phyloP scores from a whole-genome alignment of 2,329 filamentous ascomycete genomes.

The Penicillium glabrum region DNA sequence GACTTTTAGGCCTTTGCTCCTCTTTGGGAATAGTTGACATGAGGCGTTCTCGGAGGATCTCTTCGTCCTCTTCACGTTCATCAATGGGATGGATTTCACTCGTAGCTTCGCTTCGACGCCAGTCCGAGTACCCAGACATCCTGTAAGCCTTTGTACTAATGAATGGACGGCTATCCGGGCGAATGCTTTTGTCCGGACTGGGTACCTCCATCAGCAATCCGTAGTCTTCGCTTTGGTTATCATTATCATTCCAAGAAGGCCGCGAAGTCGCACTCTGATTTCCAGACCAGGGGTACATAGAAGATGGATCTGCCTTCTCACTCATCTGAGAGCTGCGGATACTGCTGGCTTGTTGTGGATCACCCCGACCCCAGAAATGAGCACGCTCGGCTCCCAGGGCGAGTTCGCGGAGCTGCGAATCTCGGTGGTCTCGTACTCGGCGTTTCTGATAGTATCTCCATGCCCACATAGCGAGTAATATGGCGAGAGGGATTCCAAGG shows the following conservation, averaged over 20 bases:
- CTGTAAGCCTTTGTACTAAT: slow-evolving; percentile 38
- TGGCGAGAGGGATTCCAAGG: slow-evolving; percentile 57
- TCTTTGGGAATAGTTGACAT: slow-evolving; percentile 20
- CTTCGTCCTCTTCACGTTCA: slow-evolving; percentile 61
- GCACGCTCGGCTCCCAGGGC: slow-evolving; percentile 52
- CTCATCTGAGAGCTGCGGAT: slow-evolving; percentile 31
- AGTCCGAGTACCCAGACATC: slow-evolving; percentile 51
- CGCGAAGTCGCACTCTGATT: slow-evolving; percentile 20
- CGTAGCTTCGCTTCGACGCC: slow-evolving; percentile 49
- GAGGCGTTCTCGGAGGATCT: slow-evolving; percentile 23
- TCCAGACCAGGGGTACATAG: slow-evolving; percentile 31
- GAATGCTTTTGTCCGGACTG: slow-evolving; percentile 40
- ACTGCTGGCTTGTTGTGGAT: slow-evolving; percentile 40
- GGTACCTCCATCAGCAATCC: slow-evolving; percentile 43
- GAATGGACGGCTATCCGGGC: slow-evolving; percentile 27
- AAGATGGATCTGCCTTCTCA: slow-evolving; percentile 14
- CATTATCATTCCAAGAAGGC: slow-evolving; percentile 27
- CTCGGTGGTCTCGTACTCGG: slow-evolving; percentile 44
- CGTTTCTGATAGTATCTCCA: slow-evolving; percentile 55
- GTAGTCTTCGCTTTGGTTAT: slow-evolving; percentile 40
- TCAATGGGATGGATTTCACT: slow-evolving; percentile 64
- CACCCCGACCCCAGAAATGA: slow-evolving; percentile 40
- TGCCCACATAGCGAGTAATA: slow-evolving; percentile 49
- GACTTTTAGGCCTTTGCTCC: not conserved
- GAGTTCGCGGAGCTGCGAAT: slow-evolving; percentile 56